Percentiles rank a stretch among this genome's conserved stretches.
These are phyloP conservation scores for Erythrophleum fordii DNA, from an alignment of 306 rosid genomes.

Conservation along the genomic window DNA sequence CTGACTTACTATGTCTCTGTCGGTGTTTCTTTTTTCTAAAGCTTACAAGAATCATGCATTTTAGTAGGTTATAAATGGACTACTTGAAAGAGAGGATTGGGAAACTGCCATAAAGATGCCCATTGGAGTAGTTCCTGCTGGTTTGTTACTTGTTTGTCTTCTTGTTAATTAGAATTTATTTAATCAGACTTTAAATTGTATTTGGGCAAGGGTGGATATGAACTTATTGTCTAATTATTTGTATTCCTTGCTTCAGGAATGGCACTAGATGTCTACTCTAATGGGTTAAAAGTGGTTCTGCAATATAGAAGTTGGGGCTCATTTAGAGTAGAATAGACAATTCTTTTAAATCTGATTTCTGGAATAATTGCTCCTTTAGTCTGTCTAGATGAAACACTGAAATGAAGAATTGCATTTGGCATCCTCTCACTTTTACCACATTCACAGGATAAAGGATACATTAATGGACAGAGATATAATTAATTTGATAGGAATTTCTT, in stretches of 20 bases:
- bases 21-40: conserved; percentile 13
- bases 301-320: background rate
- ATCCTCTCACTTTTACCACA: background rate
- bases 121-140: conserved; percentile 87
- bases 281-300: background rate
- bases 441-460: background rate
- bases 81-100: conserved; percentile 80
- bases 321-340: background rate
- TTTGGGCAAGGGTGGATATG: background rate
- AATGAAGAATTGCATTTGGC: background rate
- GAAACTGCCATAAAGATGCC: conserved; percentile 72
- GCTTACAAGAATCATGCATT: conserved; percentile 46
- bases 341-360: background rate
- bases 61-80: conserved; percentile 83
- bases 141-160: conserved; percentile 38
- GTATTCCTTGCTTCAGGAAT: background rate
- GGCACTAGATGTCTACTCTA: background rate
- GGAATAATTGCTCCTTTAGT: background rate
- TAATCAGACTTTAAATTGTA: background rate
- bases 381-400: background rate
- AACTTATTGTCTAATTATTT: background rate
- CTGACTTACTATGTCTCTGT: background rate
- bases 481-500: background rate
- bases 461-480: background rate
- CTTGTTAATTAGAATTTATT: background rate